Evolutionary conservation across 2,329 filamentous ascomycete genomes (phyloP).

Genomic region (Colletotrichum tropicicola): DNA sequence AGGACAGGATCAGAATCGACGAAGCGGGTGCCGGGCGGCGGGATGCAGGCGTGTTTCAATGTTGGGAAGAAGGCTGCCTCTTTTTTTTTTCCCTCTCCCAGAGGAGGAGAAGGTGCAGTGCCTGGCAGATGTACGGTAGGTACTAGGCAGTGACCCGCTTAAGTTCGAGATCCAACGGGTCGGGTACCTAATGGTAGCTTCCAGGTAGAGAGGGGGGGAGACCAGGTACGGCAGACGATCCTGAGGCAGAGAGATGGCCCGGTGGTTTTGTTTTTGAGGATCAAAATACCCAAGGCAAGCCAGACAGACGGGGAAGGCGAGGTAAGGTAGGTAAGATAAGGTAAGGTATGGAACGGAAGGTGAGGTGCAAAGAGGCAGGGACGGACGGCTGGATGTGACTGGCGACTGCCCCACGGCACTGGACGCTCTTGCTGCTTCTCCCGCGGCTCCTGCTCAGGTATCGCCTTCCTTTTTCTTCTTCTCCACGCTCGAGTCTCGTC

Average conservation of each 20-base stretch:
- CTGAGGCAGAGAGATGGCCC: constrained; percentile 8
- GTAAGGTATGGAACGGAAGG: not conserved
- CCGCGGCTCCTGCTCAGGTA: not conserved
- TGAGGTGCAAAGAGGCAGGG: not conserved
- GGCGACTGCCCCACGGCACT: not conserved
- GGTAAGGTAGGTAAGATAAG: constrained; percentile 10
- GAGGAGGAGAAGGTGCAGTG: not conserved
- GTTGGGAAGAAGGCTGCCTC: constrained; percentile 31
- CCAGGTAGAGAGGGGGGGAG: not conserved
- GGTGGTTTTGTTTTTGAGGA: not conserved
- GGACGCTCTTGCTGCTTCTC: not conserved
- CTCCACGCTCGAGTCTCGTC: not conserved
- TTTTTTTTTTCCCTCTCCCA: constrained; percentile 34
- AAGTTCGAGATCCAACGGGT: constrained; percentile 17
- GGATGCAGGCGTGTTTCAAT: constrained; percentile 26
- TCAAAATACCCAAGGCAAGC: constrained; percentile 1
- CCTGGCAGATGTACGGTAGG: constrained; percentile 16
- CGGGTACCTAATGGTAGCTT: constrained; percentile 25
- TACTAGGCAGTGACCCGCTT: constrained; percentile 20
- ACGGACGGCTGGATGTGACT: not conserved
- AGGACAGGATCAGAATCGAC: constrained; percentile 1
- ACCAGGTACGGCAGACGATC: not conserved
- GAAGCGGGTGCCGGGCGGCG: constrained; percentile 11
- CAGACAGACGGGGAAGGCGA: constrained; percentile 27
- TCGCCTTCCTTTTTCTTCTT: not conserved